Base-by-base conservation (phyloP, 371 early-diverging fungal species). In the Dichotomocladium elegans region DNA sequence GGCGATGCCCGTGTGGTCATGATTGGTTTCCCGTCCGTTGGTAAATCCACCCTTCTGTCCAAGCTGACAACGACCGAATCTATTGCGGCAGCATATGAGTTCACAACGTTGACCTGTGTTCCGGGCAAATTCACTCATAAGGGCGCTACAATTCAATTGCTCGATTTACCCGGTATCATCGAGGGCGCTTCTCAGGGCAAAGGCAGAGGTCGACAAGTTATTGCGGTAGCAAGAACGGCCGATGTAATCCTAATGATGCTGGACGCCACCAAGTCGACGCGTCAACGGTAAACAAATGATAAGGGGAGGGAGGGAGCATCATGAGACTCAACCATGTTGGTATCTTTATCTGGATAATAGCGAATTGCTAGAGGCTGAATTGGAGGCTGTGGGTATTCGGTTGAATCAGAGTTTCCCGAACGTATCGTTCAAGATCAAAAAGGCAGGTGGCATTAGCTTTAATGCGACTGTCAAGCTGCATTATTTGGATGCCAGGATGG, bases 21-120 rank as follows among this genome's bases (percentile, higher is more conserved):
- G 79, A 95, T 99, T 64, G 99, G 78, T 49, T 99, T 99, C 63
- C 99, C 99, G 10, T 97, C 98, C 11, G 99, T 99, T 17, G 99
- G 99, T 47, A 99, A 99, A 74, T 93, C 94, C 17, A 99, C 99
- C 3, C 75, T 99, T 41, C 81, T 99, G 45, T 89, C 88, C 61
- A 97, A 94, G 70, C 67, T 97, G 26, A 99, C 99, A 14, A 88
- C 92, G 31, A 95, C 97, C 0, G 90, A 93, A 59, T 94, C 96
- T 5, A 95, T 93, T 61, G 96, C 93, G 44, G 91, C 85, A 45
- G 88, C 85, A 34, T 98, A 99, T 62, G 99, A 99, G 72, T 99
- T 99, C 76, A 99, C 99, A 5, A 99, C 99, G 0, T 80, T 99
- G 64, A 98, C 98, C 4, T 94, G 94, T 51, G 94, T 97, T 44